Evolutionary conservation across 2,329 filamentous ascomycete species (phyloP).

Genomic region (Penicillium sp.): DNA sequence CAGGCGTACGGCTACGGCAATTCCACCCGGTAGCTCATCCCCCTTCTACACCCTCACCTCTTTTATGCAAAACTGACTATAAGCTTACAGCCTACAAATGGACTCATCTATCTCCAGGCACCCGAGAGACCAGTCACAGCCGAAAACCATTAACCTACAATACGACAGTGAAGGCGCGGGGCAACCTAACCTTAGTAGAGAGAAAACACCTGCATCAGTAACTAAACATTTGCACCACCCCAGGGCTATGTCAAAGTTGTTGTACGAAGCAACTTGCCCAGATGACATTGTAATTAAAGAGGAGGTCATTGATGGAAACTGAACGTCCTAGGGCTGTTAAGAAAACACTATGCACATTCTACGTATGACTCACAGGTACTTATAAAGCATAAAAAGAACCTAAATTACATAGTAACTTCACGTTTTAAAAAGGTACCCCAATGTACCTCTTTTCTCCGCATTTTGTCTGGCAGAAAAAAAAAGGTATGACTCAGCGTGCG

Average conservation of each 20-base stretch:
- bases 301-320: not conserved
- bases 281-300: not conserved
- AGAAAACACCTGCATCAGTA: not conserved
- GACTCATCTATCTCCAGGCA: slow-evolving; percentile 61
- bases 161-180: not conserved
- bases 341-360: not conserved
- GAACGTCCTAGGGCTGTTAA: not conserved
- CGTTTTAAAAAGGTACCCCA: not conserved
- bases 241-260: not conserved
- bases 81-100: slow-evolving; percentile 58
- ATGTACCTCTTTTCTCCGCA: not conserved
- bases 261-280: not conserved
- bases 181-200: not conserved
- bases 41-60: not conserved
- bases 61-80: slow-evolving; percentile 1
- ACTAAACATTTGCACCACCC: not conserved
- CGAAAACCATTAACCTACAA: not conserved
- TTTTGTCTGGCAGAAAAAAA: slow-evolving; percentile 25
- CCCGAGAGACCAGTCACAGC: not conserved
- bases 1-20: slow-evolving; percentile 80
- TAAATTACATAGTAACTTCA: not conserved
- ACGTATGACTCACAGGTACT: not conserved
- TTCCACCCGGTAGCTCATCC: slow-evolving; percentile 69
- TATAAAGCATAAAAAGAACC: not conserved
- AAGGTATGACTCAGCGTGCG: slow-evolving; percentile 26